These are phyloP conservation scores for Sclerotinia sclerotiorum DNA, from an alignment of 2,329 filamentous ascomycete species.

Conservation along the genomic window DNA sequence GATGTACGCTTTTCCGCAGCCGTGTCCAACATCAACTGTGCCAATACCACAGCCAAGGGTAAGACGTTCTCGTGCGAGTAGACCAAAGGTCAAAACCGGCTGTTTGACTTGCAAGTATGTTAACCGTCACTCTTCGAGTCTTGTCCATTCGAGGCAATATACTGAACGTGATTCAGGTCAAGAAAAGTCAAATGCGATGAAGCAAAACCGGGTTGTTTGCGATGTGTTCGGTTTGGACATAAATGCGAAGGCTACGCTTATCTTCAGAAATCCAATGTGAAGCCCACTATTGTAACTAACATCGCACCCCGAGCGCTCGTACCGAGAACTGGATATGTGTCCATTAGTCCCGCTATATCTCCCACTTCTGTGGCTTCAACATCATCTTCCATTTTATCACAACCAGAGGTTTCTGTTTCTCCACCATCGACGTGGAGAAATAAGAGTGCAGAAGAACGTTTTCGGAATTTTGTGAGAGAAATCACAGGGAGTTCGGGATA, in stretches of 20 bases:
- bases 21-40: background rate
- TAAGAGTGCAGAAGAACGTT: background rate
- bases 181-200: conserved; percentile 41
- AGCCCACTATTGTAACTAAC: conserved; percentile 6
- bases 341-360: conserved; percentile 11
- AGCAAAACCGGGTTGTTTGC: conserved; percentile 37
- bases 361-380: conserved; percentile 15
- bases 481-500: conserved; percentile 4
- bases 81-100: conserved; percentile 39
- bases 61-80: conserved; percentile 34
- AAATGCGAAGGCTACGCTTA: conserved; percentile 40
- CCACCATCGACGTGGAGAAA: background rate
- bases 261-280: conserved; percentile 2
- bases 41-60: conserved; percentile 10
- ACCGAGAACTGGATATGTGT: conserved; percentile 11
- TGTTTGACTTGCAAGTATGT: conserved; percentile 41
- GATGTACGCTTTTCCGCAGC: conserved; percentile 3
- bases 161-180: conserved; percentile 30
- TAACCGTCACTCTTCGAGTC: background rate
- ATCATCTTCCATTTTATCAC: conserved; percentile 9
- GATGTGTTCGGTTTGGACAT: conserved; percentile 38
- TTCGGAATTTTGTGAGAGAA: conserved; percentile 20
- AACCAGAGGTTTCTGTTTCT: background rate
- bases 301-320: conserved; percentile 9
- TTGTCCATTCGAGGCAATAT: background rate